Conservation (phyloP, 495 filamentous ascomycete species). For the Hyaloscypha finlandica region DNA sequence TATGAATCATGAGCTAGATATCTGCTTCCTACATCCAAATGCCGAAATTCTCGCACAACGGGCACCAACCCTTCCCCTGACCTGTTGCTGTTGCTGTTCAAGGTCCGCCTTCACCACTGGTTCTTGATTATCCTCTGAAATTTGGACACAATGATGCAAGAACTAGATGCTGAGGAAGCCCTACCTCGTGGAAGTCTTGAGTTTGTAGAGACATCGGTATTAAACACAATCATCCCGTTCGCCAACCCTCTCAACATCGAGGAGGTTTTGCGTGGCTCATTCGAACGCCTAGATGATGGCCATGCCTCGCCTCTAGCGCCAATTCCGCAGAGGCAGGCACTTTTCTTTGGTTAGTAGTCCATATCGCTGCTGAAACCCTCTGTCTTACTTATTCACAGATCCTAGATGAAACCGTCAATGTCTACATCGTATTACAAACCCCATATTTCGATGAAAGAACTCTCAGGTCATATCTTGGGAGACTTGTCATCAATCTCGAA, state of each 20-base stretch:
- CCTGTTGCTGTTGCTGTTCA: background rate
- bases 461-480: conserved; percentile 60
- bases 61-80: background rate
- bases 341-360: conserved; percentile 67
- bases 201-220: conserved; percentile 69
- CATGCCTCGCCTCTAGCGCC: conserved; percentile 35
- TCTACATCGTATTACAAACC: conserved; percentile 72
- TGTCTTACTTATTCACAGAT: conserved; percentile 65
- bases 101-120: background rate
- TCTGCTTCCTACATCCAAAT: background rate
- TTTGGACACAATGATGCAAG: conserved; percentile 22
- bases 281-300: conserved; percentile 31
- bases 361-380: conserved; percentile 29
- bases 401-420: conserved; percentile 75
- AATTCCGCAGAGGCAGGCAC: conserved; percentile 48
- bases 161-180: conserved; percentile 17
- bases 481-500: conserved; percentile 69
- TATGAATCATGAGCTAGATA: background rate
- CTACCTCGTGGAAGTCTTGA: conserved; percentile 42
- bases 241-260: conserved; percentile 67
- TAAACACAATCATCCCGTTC: conserved; percentile 79
- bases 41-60: background rate
- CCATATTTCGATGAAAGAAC: conserved; percentile 60
- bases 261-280: conserved; percentile 49
- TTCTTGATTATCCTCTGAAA: background rate